Base-by-base conservation (phyloP, 768 basidiomycete genomes). In the Daedaleopsis sinensis region DNA sequence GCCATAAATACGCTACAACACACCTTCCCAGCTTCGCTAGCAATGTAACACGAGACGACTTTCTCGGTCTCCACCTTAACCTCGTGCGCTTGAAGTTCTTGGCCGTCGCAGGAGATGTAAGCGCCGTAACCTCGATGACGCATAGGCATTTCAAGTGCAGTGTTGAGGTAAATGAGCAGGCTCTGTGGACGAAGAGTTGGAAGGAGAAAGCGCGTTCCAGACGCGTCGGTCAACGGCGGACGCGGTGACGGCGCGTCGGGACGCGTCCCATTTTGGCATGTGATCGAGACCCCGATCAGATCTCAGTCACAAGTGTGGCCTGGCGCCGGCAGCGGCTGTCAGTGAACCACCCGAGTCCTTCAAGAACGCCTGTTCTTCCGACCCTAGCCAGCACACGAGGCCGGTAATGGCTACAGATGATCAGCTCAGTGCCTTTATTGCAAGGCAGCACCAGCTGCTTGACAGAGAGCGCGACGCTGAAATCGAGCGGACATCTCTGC, bases 401-500 rank as follows among this genome's bases (percentile, higher is more conserved):
- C 10, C 18, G 39, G 43, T 36, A 0, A 68, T 68, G 59, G 56
- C 73, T 18, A 58, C 71, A 52, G 77, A 77, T 21, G 57, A 58
- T 35, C 64, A 73, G 39, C 67, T 90, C 13, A 72, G 72, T 9
- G 77, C 78, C 1, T 96, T 94, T 75, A 80, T 95, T 52, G 74
- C 81, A 18, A 81, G 87, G 18, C 91, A 95, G 49, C 79, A 85
- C 21, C 63, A 76, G 5, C 82, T 98, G 18, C 80, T 97, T 6
- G 67, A 80, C 12, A 77, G 76, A 58, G 96, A 98, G 75, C 84
- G 91, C 32, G 81, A 86, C 46, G 90, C 91, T n/a, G 96, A 98
- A 68, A 84, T 94, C 64, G 87, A 90, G 61, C 83, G 91, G 42
- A 90, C 83, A 15, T 85, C 90, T 9, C 78, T 97, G 49, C 76